Conservation (phyloP, 192 early-diverging fungal genomes). For the Backusella tuberculispora region DNA sequence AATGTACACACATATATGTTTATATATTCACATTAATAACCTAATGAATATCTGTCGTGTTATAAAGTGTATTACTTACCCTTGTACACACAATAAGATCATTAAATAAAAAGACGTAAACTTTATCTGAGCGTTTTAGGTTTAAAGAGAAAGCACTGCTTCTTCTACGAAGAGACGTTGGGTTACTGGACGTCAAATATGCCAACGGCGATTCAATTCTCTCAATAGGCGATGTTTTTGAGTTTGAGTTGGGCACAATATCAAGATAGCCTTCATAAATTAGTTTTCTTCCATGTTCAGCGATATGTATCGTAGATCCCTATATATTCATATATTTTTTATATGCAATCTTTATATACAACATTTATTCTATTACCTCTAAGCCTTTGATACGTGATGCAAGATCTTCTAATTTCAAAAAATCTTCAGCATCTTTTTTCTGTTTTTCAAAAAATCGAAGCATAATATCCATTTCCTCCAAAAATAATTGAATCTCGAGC, state of each 20-base stretch:
- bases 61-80: conserved; percentile 5
- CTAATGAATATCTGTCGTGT: neutral
- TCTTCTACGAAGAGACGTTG: conserved; percentile 1
- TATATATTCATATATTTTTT: neutral
- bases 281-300: conserved; percentile 16
- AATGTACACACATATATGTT: neutral
- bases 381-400: conserved; percentile 26
- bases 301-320: neutral
- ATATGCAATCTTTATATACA: no score
- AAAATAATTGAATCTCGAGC: neutral
- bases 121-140: neutral
- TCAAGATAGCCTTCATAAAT: conserved; percentile 32
- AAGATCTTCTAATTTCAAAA: conserved; percentile 26
- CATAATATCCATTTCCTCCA: conserved; percentile 9
- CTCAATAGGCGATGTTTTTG: neutral
- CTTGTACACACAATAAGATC: conserved; percentile 32
- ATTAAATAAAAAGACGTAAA: conserved; percentile 37
- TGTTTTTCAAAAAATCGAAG: conserved; percentile 26
- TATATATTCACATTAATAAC: neutral
- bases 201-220: conserved; percentile 3
- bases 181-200: neutral
- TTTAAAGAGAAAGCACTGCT: conserved; percentile 24
- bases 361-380: conserved; percentile 13
- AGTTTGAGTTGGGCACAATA: conserved; percentile 1
- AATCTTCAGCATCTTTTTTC: conserved; percentile 24